Evolutionary conservation across 202 grass and related monocot species (phyloP).

Genomic region (Tripidium arundinaceum): DNA sequence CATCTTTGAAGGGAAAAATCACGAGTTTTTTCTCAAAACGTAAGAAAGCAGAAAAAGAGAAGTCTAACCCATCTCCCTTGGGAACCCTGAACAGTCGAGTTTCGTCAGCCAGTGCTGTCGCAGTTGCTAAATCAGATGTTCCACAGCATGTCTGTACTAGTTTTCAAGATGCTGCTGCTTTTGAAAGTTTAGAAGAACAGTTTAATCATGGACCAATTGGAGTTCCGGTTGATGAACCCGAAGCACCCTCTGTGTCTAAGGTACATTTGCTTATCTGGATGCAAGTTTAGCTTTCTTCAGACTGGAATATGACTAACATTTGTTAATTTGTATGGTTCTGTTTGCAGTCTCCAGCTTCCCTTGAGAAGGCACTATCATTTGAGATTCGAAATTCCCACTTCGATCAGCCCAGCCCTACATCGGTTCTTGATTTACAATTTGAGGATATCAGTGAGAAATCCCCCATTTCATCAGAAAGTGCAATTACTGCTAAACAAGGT

Average conservation of each 20-base stretch:
- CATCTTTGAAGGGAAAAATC: conserved; percentile 81
- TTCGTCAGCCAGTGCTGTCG: conserved; percentile 1
- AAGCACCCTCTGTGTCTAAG: conserved; percentile 33
- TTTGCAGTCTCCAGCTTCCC: conserved; percentile 46
- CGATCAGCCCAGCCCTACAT: conserved; percentile 74
- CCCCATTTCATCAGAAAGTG: conserved; percentile 41
- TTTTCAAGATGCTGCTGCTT: conserved; percentile 18
- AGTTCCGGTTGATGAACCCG: conserved; percentile 26
- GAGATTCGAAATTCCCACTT: conserved; percentile 45
- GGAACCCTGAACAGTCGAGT: conserved; percentile 16
- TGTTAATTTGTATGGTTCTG: conserved; percentile 32
- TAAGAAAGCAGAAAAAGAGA: conserved; percentile 68
- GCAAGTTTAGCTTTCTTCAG: conserved; percentile 12
- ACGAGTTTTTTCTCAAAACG: conserved; percentile 74
- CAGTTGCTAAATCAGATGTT: conserved; percentile 18
- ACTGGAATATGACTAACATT: conserved; percentile 2
- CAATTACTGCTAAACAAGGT: conserved; percentile 54
- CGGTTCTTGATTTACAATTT: conserved; percentile 58
- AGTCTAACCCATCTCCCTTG: conserved; percentile 27
- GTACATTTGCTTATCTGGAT: conserved; percentile 28
- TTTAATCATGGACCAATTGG: conserved; percentile 29
- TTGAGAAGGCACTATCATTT: conserved; percentile 47
- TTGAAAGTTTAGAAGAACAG: conserved; percentile 34
- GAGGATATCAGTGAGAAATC: conserved; percentile 50
- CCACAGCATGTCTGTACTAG: conserved; percentile 8